Evolutionary conservation across 805 yeast species (phyloP).

Genomic region (Myxozyma udenii): DNA sequence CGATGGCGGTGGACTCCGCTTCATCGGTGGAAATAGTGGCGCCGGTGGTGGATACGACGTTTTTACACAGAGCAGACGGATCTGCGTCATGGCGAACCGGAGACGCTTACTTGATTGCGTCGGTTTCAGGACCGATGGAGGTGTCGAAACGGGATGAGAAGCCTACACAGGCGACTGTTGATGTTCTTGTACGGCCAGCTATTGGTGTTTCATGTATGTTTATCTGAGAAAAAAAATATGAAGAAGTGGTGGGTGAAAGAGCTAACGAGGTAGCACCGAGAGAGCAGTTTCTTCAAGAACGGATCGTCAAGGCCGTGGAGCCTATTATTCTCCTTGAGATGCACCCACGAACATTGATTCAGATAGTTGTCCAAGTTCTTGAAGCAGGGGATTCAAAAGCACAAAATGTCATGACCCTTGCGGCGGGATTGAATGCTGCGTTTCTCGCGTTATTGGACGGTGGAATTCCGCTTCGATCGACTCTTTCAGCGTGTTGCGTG

Average conservation of each 20-base stretch:
- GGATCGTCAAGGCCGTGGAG: constrained; percentile 58
- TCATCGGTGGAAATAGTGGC: too few relatives aligned
- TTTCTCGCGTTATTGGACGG: constrained; percentile 77
- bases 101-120: constrained; percentile 49
- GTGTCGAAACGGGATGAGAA: constrained; percentile 77
- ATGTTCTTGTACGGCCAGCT: constrained; percentile 74
- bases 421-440: constrained; percentile 69
- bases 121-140: constrained; percentile 91
- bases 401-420: constrained; percentile 49
- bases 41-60: constrained; percentile 4
- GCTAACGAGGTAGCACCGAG: constrained; percentile 46
- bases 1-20: too few relatives aligned
- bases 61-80: constrained; percentile 24
- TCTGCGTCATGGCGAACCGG: constrained; percentile 27
- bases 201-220: constrained; percentile 58
- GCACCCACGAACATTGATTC: constrained; percentile 78
- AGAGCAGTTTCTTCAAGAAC: constrained; percentile 73
- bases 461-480: constrained; percentile 55
- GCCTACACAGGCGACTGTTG: constrained; percentile 74
- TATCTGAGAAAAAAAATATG: background rate
- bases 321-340: constrained; percentile 57
- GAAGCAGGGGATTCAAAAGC: constrained; percentile 49
- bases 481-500: constrained; percentile 18
- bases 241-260: too few relatives aligned
- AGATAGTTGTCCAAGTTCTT: constrained; percentile 62